Evolutionary conservation across 2,329 filamentous ascomycete genomes (phyloP).

Genomic region (Verticillium alfalfae): DNA sequence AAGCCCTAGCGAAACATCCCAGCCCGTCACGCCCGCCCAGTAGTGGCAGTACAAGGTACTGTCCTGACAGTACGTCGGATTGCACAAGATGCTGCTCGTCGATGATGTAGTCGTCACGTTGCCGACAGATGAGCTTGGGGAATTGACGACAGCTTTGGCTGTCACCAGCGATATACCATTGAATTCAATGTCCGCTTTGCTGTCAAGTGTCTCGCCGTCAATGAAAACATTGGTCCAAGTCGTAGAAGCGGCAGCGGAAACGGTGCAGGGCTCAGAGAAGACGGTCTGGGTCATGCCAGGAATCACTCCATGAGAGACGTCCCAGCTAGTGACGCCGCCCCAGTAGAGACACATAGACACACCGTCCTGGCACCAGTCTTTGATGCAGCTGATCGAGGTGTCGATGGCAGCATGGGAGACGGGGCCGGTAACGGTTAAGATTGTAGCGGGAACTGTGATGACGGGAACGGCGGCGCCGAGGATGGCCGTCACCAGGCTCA

Average conservation of each 20-base stretch:
- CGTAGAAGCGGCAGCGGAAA: constrained; percentile 14
- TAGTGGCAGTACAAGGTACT: constrained; percentile 29
- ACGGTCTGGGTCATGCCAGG: constrained; percentile 20
- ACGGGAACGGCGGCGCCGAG: not conserved
- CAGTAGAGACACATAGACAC: constrained; percentile 20
- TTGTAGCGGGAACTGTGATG: not conserved
- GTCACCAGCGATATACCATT: not conserved
- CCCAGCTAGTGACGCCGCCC: constrained; percentile 21
- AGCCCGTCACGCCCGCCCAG: constrained; percentile 30
- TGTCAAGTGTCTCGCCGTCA: too few relatives aligned
- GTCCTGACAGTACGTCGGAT: constrained; percentile 24
- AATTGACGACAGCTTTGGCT: not conserved
- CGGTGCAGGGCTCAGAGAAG: constrained; percentile 11
- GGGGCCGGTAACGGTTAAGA: not conserved
- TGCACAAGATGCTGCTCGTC: not conserved
- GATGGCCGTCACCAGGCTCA: not conserved
- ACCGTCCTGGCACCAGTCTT: constrained; percentile 16
- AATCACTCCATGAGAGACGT: constrained; percentile 16
- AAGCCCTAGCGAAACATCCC: constrained; percentile 22
- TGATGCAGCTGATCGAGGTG: constrained; percentile 15
- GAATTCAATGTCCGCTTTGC: not conserved
- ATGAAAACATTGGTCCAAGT: too few relatives aligned
- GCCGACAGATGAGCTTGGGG: not conserved
- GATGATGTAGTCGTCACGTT: not conserved
- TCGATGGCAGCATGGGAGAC: not conserved